phyloP scores from a whole-genome alignment of 192 early-diverging fungal species.

The Coemansia sp. region DNA sequence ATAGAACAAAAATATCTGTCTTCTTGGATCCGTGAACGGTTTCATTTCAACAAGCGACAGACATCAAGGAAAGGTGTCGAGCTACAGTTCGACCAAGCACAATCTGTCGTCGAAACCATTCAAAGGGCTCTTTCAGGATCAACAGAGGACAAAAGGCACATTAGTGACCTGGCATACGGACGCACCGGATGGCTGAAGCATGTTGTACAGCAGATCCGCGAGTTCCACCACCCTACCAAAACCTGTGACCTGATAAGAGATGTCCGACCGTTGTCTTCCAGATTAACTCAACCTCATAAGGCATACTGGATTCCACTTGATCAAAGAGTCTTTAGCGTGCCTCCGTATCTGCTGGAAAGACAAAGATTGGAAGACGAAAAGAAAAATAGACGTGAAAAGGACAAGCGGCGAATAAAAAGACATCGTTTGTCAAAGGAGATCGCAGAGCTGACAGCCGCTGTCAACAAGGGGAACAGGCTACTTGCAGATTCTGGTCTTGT shows the following conservation, averaged over 20 bases:
- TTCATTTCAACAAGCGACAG: conserved; percentile 43
- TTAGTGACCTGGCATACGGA: conserved; percentile 50
- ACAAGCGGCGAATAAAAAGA: conserved; percentile 12
- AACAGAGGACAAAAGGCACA: conserved; percentile 18
- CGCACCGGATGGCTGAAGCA: conserved; percentile 44
- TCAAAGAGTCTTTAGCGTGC: conserved; percentile 29
- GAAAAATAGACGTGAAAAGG: not conserved
- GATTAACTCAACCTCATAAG: conserved; percentile 37
- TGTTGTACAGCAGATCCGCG: conserved; percentile 17
- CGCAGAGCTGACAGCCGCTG: conserved; percentile 14
- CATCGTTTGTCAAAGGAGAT: conserved; percentile 19
- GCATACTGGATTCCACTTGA: conserved; percentile 49
- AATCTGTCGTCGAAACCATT: conserved; percentile 21
- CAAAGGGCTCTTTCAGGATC: conserved; percentile 12
- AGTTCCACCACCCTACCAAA: conserved; percentile 44
- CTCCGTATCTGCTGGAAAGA: conserved; percentile 24
- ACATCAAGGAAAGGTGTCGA: conserved; percentile 27
- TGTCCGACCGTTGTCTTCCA: conserved; percentile 28
- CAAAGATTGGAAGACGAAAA: conserved; percentile 17
- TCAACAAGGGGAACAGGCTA: conserved; percentile 22
- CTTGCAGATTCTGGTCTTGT: conserved; percentile 28
- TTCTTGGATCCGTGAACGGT: conserved; percentile 54
- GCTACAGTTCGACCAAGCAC: conserved; percentile 29
- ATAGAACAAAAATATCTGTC: conserved; percentile 45
- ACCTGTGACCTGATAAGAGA: conserved; percentile 38